Evolutionary conservation across 2,329 filamentous ascomycete genomes (phyloP).

Genomic region (Juglanconis juglandina): DNA sequence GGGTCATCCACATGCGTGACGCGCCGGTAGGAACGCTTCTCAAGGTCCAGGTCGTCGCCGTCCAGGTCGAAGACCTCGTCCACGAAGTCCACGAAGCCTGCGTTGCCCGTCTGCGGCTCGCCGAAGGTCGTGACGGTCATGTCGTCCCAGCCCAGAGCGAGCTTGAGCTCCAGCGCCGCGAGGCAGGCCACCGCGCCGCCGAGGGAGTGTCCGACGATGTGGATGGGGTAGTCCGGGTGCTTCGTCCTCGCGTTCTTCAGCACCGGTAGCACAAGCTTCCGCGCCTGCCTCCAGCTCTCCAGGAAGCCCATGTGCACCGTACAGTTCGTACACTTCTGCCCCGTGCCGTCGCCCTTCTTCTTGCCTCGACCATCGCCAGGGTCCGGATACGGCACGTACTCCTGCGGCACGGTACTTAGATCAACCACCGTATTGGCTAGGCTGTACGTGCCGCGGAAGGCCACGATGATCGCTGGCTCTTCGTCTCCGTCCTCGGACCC

Average conservation of each 20-base stretch:
- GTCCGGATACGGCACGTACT: slow-evolving; percentile 82
- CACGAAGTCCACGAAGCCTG: slow-evolving; percentile 52
- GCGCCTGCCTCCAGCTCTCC: slow-evolving; percentile 75
- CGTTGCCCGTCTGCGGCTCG: slow-evolving; percentile 69
- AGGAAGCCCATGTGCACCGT: slow-evolving; percentile 92
- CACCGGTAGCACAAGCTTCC: slow-evolving; percentile 64
- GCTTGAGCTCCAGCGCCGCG: slow-evolving; percentile 75
- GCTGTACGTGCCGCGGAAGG: slow-evolving; percentile 93
- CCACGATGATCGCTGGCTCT: slow-evolving; percentile 64
- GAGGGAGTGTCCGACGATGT: slow-evolving; percentile 84
- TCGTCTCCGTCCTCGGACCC: slow-evolving; percentile 25
- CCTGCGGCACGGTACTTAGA: slow-evolving; percentile 82
- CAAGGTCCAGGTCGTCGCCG: slow-evolving; percentile 20
- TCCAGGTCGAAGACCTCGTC: slow-evolving; percentile 48
- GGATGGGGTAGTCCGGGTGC: slow-evolving; percentile 69
- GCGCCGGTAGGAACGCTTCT: slow-evolving; percentile 59
- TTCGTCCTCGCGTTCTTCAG: slow-evolving; percentile 56
- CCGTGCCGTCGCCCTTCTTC: slow-evolving; percentile 1
- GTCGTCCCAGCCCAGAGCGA: slow-evolving; percentile 70
- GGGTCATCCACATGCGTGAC: slow-evolving; percentile 87
- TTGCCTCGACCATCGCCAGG: slow-evolving; percentile 36
- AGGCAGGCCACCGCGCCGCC: slow-evolving; percentile 89
- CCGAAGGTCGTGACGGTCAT: slow-evolving; percentile 85
- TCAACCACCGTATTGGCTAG: slow-evolving; percentile 88
- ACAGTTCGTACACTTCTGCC: slow-evolving; percentile 71